These are phyloP conservation scores for Rhodotorula glutinis DNA, from an alignment of 1,284 basidiomycete species.

Conservation along the genomic window DNA sequence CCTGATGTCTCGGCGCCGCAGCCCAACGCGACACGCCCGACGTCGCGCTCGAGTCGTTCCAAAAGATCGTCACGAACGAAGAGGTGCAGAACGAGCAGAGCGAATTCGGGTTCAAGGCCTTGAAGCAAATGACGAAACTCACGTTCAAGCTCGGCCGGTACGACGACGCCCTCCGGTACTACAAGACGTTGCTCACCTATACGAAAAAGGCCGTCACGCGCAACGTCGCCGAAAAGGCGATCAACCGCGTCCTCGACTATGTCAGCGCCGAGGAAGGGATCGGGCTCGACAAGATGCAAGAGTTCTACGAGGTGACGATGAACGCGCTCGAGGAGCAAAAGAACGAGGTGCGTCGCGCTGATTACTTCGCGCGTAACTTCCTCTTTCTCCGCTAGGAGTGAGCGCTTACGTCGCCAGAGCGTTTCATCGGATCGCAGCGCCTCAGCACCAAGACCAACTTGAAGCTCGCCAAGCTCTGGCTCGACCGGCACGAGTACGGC, in stretches of 20 bases:
- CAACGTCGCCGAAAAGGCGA: slow-evolving; percentile 81
- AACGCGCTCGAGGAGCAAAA: slow-evolving; percentile 84
- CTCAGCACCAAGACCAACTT: slow-evolving; percentile 92
- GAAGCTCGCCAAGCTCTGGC: slow-evolving; percentile 95
- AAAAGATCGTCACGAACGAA: slow-evolving; percentile 37
- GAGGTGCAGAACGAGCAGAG: slow-evolving; percentile 19
- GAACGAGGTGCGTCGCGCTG: slow-evolving; percentile 75
- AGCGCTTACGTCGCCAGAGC: too few relatives aligned
- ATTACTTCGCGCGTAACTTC: too few relatives aligned
- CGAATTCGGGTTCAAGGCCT: slow-evolving; percentile 92
- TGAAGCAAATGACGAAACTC: slow-evolving; percentile 96
- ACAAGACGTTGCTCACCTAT: slow-evolving; percentile 79
- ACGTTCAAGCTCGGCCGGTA: slow-evolving; percentile 77
- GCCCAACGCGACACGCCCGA: slow-evolving; percentile 29
- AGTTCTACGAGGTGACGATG: slow-evolving; percentile 92
- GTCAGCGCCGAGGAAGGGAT: slow-evolving; percentile 79
- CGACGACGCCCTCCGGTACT: slow-evolving; percentile 78
- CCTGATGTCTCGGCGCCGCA: background rate
- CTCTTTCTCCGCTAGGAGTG: too few relatives aligned
- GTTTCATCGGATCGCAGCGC: slow-evolving; percentile 61
- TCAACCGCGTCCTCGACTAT: slow-evolving; percentile 97
- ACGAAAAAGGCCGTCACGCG: slow-evolving; percentile 88
- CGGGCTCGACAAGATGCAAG: slow-evolving; percentile 82
- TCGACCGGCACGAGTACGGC: slow-evolving; percentile 86
- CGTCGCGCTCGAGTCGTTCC: slow-evolving; percentile 33